Percentiles rank a stretch among this genome's conserved stretches.
These are phyloP conservation scores for Aspergillus tubingensis DNA, from an alignment of 2,329 filamentous ascomycete genomes.

Conservation along the genomic window DNA sequence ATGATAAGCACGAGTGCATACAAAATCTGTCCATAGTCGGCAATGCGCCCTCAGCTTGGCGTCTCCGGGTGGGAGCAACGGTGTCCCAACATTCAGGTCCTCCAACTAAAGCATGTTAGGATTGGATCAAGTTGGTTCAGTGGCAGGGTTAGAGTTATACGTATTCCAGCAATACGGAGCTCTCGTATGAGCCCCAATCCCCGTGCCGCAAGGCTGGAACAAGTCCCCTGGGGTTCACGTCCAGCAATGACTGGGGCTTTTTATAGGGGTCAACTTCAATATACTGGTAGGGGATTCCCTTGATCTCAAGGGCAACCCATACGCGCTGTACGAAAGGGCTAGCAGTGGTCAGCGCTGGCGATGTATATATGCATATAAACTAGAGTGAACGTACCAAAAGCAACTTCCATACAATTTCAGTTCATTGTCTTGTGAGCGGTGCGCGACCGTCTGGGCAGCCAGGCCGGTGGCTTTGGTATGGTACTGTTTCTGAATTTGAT, in stretches of 20 bases:
- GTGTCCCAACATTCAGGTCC: conserved; percentile 63
- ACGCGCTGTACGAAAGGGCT: conserved; percentile 84
- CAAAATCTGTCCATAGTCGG: conserved; percentile 78
- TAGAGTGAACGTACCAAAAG: conserved; percentile 67
- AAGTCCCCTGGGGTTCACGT: conserved; percentile 73
- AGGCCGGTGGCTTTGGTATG: conserved; percentile 72
- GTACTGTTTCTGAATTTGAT: conserved; percentile 64
- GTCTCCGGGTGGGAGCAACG: conserved; percentile 65
- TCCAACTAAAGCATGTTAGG: conserved; percentile 59
- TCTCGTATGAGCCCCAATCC: conserved; percentile 81
- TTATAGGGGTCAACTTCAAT: conserved; percentile 81
- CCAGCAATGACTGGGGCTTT: conserved; percentile 69
- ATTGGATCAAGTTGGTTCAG: background rate
- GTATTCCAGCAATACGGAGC: conserved; percentile 82
- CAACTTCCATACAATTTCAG: conserved; percentile 80
- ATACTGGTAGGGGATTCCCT: conserved; percentile 78
- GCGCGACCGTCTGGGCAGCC: conserved; percentile 68
- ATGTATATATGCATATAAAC: background rate
- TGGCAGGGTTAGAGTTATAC: conserved; percentile 47
- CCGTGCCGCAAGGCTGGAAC: conserved; percentile 77
- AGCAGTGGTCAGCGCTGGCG: conserved; percentile 18
- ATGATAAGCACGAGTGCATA: conserved; percentile 38
- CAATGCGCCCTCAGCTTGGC: conserved; percentile 71
- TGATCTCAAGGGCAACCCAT: conserved; percentile 84
- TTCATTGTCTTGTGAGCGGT: conserved; percentile 68